phyloP scores from a whole-genome alignment of 2,329 filamentous ascomycete genomes.

The Pezizomycotina sp. region DNA sequence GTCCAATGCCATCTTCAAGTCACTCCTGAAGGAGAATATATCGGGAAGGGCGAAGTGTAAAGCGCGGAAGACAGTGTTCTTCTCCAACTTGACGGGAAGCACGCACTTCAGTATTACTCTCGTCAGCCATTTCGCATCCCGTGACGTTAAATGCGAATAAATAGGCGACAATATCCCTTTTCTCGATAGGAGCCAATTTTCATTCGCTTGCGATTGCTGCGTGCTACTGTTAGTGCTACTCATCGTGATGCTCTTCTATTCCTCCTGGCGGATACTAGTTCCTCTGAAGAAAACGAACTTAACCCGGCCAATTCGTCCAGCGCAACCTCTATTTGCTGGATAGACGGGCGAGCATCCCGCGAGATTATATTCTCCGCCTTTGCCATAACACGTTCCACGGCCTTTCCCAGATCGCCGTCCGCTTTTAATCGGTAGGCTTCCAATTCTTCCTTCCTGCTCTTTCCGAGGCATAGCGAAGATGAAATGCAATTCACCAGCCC shows the following conservation, averaged over 20 bases:
- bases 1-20: conserved; percentile 20
- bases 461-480: conserved; percentile 19
- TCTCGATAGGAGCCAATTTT: too few species aligned
- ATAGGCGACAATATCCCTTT: too few species aligned
- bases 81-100: conserved; percentile 16
- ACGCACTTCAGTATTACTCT: conserved; percentile 22
- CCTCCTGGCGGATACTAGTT: conserved; percentile 7
- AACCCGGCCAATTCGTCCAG: conserved; percentile 21
- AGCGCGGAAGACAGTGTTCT: conserved; percentile 12
- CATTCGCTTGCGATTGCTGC: too few species aligned
- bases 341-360: conserved; percentile 12
- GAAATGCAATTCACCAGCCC: conserved; percentile 20
- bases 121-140: conserved; percentile 24
- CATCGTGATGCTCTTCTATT: too few species aligned
- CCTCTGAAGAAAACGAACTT: conserved; percentile 21
- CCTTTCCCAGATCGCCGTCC: conserved; percentile 20
- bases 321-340: conserved; percentile 21
- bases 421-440: conserved; percentile 18
- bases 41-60: conserved; percentile 24
- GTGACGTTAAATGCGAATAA: conserved; percentile 19
- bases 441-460: conserved; percentile 16
- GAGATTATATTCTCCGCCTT: conserved; percentile 18
- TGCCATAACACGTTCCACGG: conserved; percentile 21
- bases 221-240: too few species aligned
- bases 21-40: conserved; percentile 20